These are phyloP conservation scores for Physaria fendleri DNA, from an alignment of 345 rosid species.

Conservation along the genomic window DNA sequence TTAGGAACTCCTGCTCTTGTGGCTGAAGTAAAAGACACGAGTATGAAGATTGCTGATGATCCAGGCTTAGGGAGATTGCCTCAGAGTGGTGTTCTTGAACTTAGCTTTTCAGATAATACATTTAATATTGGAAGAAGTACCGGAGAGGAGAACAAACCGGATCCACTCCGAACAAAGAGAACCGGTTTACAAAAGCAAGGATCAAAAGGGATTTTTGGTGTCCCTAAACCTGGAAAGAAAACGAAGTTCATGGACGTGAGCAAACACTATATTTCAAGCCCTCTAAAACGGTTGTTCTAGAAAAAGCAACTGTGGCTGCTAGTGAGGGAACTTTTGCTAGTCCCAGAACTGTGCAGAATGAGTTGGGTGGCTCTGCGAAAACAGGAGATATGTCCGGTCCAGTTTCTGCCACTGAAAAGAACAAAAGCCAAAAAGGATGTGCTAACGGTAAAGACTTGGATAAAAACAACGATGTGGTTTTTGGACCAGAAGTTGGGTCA, in stretches of 20 bases:
- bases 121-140: slow-evolving; percentile 70
- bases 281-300: slow-evolving; percentile 22
- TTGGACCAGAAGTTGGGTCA: too few species aligned
- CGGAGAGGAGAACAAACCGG: slow-evolving; percentile 44
- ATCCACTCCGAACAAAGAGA: slow-evolving; percentile 49
- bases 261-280: slow-evolving; percentile 69
- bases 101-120: slow-evolving; percentile 47
- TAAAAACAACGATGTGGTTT: too few species aligned
- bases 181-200: slow-evolving; percentile 85
- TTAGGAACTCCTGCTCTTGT: slow-evolving; percentile 40
- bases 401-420: slow-evolving; percentile 36
- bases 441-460: too few species aligned
- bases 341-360: slow-evolving; percentile 30
- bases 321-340: slow-evolving; percentile 34
- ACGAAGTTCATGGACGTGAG: slow-evolving; percentile 98
- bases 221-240: slow-evolving; percentile 97
- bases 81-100: slow-evolving; percentile 42
- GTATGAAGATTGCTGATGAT: slow-evolving; percentile 26
- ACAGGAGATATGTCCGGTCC: slow-evolving; percentile 33
- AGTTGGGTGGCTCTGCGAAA: slow-evolving; percentile 39
- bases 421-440: slow-evolving; percentile 44
- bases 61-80: slow-evolving; percentile 38
- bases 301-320: slow-evolving; percentile 32
- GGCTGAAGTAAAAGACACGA: slow-evolving; percentile 46
- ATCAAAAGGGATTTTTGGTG: slow-evolving; percentile 72